phyloP scores from a whole-genome alignment of 2,329 filamentous ascomycete species.

The Beauveria varroae region DNA sequence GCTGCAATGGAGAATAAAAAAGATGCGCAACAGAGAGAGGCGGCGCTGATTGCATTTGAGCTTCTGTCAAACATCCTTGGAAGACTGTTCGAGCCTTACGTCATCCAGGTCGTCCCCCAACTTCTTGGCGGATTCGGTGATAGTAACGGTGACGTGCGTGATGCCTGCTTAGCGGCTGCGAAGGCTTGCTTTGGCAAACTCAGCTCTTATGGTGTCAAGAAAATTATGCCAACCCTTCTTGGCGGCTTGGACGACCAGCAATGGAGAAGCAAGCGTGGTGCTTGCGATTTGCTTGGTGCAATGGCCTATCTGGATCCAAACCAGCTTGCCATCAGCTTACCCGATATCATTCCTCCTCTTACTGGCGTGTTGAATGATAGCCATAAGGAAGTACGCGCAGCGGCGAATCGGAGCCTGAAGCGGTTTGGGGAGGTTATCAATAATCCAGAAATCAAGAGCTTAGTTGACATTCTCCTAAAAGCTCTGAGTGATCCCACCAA shows the following conservation, averaged over 20 bases:
- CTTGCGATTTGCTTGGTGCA: conserved; percentile 89
- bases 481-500: conserved; percentile 96
- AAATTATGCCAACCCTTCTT: conserved; percentile 84
- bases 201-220: conserved; percentile 92
- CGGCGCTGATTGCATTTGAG: conserved; percentile 83
- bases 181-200: conserved; percentile 91
- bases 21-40: conserved; percentile 79
- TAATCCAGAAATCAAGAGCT: conserved; percentile 91
- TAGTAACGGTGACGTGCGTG: conserved; percentile 77
- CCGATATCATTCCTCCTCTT: conserved; percentile 92
- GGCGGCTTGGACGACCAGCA: conserved; percentile 90
- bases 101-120: conserved; percentile 91
- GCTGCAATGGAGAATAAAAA: conserved; percentile 93
- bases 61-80: conserved; percentile 80
- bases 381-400: conserved; percentile 90
- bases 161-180: conserved; percentile 84
- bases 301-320: conserved; percentile 98
- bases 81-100: conserved; percentile 88
- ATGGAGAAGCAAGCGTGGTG: conserved; percentile 98
- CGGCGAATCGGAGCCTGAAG: conserved; percentile 92
- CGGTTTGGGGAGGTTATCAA: conserved; percentile 97
- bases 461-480: conserved; percentile 88
- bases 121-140: conserved; percentile 87
- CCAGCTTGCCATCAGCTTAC: conserved; percentile 83
- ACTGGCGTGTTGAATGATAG: conserved; percentile 94